Percentiles rank a stretch among this genome's conserved stretches.
These are phyloP conservation scores for Zostera marina DNA, from an alignment of 116 monocot species.

Conservation along the genomic window DNA sequence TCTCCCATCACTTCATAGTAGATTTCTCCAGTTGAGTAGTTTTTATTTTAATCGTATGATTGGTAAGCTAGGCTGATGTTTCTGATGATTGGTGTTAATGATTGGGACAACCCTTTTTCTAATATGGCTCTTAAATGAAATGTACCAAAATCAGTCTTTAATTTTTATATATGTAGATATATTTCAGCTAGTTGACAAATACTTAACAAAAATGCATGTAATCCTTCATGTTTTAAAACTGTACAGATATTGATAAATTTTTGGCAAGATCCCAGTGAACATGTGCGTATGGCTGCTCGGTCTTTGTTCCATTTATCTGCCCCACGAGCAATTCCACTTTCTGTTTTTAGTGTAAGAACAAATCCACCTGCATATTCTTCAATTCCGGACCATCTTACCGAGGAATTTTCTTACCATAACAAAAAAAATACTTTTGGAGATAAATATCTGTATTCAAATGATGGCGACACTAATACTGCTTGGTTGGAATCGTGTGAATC, in stretches of 20 bases:
- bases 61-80: no score
- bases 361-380: conserved; percentile 9
- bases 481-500: conserved; percentile 88
- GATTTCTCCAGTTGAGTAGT: no score
- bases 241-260: conserved; percentile 76
- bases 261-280: conserved; percentile 96
- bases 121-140: no score
- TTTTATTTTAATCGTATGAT: no score
- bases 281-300: conserved; percentile 96
- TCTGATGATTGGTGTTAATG: no score
- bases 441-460: conserved; percentile 4
- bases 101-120: no score
- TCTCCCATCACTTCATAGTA: no score
- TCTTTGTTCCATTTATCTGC: conserved; percentile 98
- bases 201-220: no score
- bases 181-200: no score
- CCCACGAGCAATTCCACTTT: conserved; percentile 64
- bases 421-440: conserved; percentile 1
- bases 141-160: no score
- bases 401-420: conserved; percentile 12
- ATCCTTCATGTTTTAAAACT: background rate
- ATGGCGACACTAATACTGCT: conserved; percentile 26
- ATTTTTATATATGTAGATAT: no score
- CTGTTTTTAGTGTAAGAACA: conserved; percentile 28
- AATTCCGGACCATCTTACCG: conserved; percentile 10